Evolutionary conservation across 768 basidiomycete genomes (phyloP), one percentile per base, ranked within the genome.

Genomic region (Steccherinum ochraceum): DNA sequence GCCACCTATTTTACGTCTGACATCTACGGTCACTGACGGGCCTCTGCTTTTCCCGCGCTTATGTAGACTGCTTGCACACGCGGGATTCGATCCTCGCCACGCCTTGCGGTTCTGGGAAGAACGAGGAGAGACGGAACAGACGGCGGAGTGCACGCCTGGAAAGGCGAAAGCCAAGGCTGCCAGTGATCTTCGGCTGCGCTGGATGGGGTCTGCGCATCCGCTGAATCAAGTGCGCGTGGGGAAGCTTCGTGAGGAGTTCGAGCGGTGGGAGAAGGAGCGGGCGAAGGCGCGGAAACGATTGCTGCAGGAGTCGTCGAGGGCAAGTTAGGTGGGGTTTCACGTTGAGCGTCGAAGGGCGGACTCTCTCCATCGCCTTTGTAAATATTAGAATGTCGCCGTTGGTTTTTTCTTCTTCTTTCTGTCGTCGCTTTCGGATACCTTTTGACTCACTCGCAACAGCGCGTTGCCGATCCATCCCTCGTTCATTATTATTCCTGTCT

Each of bases 81-180:
- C 94, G 0, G 91, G 93, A 4, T 97, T 88, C 61, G 91, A 96
- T 68, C 89, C 94, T 2, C 80, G 85, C 27, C 72, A 74, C 43
- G 89, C 95, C 5, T 75, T 93, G 41, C 72, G 69, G 12, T 95
- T 96, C 64, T 97, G 94, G 90, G 83, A 91, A 61, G 66, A 70
- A 40, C 74, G 83, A 43, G 66, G 72, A 20, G 69, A 72, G 20
- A 50, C 50, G 11, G 57, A 67, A 40, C 60, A 66, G 25, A 66
- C 50, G 20, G 59, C 70, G 7, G 79, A 84, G 52, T 82, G 80
- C 65, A 59, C 69, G 24, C 71, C 69, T 25, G 55, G 61, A 50
- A 26, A 46, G 25, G 56, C 62, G 23, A 63, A 50, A 46, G 41
- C 64, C 55, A 40, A 50, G 2, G 59, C 50, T 18, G 45, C 54